A percentile compares a stretch with the other conserved stretches of the same genome.
phyloP scores from a whole-genome alignment of 75 land plant species.

The Pseudotsuga menziesii region DNA sequence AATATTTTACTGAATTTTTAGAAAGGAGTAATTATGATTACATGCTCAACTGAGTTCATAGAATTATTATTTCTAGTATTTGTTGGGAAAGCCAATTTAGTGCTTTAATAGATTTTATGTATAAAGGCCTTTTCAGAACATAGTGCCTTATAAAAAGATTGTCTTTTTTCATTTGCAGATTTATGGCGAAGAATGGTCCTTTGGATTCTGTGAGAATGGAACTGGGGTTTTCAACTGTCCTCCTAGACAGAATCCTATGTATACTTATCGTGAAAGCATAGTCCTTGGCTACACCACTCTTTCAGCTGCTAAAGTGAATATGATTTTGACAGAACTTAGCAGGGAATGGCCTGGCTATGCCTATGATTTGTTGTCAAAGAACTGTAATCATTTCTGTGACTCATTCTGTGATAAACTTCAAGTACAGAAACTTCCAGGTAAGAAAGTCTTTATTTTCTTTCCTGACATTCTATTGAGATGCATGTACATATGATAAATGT shows the following conservation, averaged over 20 bases:
- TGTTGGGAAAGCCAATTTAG: neutral
- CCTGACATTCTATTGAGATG: neutral
- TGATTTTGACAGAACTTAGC: conserved; percentile 59
- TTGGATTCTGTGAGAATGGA: conserved; percentile 91
- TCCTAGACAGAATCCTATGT: conserved; percentile 81
- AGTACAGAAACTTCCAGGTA: conserved; percentile 85
- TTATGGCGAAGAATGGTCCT: conserved; percentile 93
- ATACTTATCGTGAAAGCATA: conserved; percentile 80
- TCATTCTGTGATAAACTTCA: conserved; percentile 64
- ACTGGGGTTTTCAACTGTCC: conserved; percentile 90
- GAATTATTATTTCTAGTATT: neutral
- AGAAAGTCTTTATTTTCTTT: conserved; percentile 1
- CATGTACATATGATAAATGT: neutral
- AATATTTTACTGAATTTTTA: neutral
- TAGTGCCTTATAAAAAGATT: too few relatives aligned
- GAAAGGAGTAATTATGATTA: neutral
- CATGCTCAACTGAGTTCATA: neutral
- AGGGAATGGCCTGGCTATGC: conserved; percentile 74
- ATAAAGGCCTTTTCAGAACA: neutral
- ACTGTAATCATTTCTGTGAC: conserved; percentile 98
- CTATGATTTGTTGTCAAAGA: conserved; percentile 76
- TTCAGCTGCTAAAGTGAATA: conserved; percentile 49
- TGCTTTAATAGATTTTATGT: neutral
- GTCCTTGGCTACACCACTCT: conserved; percentile 58
- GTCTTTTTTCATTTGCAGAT: conserved; percentile 36